A percentile compares a stretch with the other conserved stretches of the same genome.
These are phyloP conservation scores for Xylaria flabelliformis DNA, from an alignment of 495 filamentous ascomycete genomes.

Conservation along the genomic window DNA sequence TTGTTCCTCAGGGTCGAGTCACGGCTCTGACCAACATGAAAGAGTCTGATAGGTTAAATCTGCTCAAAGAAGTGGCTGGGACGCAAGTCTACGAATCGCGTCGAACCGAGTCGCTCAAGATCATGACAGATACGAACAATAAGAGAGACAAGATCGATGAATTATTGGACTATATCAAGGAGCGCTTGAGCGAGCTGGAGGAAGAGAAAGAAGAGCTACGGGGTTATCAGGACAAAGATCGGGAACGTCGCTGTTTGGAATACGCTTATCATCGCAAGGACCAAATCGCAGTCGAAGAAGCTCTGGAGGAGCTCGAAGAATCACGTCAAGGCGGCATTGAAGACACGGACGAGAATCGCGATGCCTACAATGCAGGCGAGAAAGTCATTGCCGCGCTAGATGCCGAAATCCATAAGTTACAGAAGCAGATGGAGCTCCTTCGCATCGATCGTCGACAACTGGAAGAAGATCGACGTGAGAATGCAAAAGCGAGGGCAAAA, in stretches of 20 bases:
- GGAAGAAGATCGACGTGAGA: constrained; percentile 87
- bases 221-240: constrained; percentile 92
- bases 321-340: constrained; percentile 80
- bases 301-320: constrained; percentile 84
- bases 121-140: constrained; percentile 95
- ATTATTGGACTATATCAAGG: constrained; percentile 85
- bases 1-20: constrained; percentile 95
- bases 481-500: constrained; percentile 76
- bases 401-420: constrained; percentile 75
- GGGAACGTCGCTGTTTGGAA: constrained; percentile 88
- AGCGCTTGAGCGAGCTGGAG: constrained; percentile 86
- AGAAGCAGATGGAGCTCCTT: constrained; percentile 82
- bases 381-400: constrained; percentile 80
- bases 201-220: constrained; percentile 96
- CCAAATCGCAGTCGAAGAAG: constrained; percentile 75
- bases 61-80: constrained; percentile 96
- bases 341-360: constrained; percentile 79
- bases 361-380: constrained; percentile 78
- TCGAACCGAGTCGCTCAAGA: constrained; percentile 87
- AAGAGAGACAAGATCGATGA: constrained; percentile 96
- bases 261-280: constrained; percentile 93
- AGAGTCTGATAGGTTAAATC: constrained; percentile 82
- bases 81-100: constrained; percentile 96
- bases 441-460: constrained; percentile 86
- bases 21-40: constrained; percentile 98